These are phyloP conservation scores for Beta corolliflora DNA, from an alignment of 179 eudicot genomes.

Conservation along the genomic window DNA sequence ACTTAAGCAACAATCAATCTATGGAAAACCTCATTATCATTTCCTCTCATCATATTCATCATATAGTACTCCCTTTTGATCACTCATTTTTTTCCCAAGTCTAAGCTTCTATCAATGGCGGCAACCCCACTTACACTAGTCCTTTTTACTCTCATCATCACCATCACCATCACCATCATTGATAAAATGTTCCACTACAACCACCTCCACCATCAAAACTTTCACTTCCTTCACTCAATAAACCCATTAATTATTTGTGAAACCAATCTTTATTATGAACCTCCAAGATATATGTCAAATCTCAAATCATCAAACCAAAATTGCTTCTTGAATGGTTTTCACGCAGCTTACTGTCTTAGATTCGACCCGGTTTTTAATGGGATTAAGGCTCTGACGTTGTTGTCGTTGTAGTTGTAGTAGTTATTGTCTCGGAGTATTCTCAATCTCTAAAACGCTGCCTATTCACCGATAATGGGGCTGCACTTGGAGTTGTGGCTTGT, in stretches of 20 bases:
- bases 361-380: too few relatives aligned
- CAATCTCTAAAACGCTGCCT: neutral
- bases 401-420: too few relatives aligned
- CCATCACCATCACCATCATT: conserved; percentile 9
- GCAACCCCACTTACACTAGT: conserved; percentile 17
- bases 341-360: neutral
- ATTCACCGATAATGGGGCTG: conserved; percentile 39
- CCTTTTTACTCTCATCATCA: conserved; percentile 22
- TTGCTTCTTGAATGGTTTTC: neutral
- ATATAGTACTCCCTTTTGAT: neutral
- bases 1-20: too few relatives aligned
- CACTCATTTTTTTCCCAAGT: conserved; percentile 11
- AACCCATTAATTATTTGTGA: neutral
- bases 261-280: neutral
- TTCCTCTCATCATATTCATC: neutral
- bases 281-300: neutral
- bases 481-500: conserved; percentile 31
- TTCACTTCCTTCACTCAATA: neutral
- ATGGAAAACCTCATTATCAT: too few relatives aligned
- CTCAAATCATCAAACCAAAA: neutral
- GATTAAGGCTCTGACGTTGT: too few relatives aligned
- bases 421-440: too few relatives aligned
- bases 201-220: neutral
- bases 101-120: conserved; percentile 25
- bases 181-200: conserved; percentile 20